Base-by-base conservation (phyloP, 2,329 filamentous ascomycete genomes). In the Epichloe gansuensis region DNA sequence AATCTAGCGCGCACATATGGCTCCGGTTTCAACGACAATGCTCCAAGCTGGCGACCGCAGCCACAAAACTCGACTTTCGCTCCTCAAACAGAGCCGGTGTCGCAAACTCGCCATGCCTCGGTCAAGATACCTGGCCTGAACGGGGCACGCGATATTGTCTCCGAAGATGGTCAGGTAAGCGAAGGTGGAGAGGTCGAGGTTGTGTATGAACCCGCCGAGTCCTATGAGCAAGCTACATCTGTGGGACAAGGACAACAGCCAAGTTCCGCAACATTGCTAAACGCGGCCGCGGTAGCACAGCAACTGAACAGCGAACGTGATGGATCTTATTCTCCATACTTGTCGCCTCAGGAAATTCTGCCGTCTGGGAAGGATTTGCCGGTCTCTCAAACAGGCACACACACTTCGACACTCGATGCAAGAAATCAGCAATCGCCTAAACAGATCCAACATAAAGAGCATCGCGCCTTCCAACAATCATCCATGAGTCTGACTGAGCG, bases 91-190 rank as follows among this genome's bases (percentile, higher is more conserved):
- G 28, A 9, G 7, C 48, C 45, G 23, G 15, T 8, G 28, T 31
- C 31, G 17, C 44, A 52, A 31, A 42, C 31, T 13, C 37, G 7
- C 17, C 45, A 52, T 3, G 15, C 42, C 1, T 23, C 48, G 13
- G 46, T 51, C 28, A 50, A 54, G n/a, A 46, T 52, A 17, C 55
- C 39, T 28, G 54, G 52, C 28, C 52, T 50, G 34, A 37, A 34
- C 6, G 45, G 38, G 6, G 31, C n/a, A 5, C 50, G 37, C 9
- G 55, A 56, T 34, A 57, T 58, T 6, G 60, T 61, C 39, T 59
- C 61, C 46, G 87, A 93, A 61, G 88, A 94, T 61, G 87, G 86
- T 15, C 88, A 94, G 65, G 65, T 93, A 34, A 86, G 81, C 57
- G 88, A 91, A 60, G 78, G 75, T 17, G 51, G 51, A 42, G 82